Evolutionary conservation across 192 early-diverging fungal species (phyloP).

Genomic region (Phlyctochytrium planicorne): DNA sequence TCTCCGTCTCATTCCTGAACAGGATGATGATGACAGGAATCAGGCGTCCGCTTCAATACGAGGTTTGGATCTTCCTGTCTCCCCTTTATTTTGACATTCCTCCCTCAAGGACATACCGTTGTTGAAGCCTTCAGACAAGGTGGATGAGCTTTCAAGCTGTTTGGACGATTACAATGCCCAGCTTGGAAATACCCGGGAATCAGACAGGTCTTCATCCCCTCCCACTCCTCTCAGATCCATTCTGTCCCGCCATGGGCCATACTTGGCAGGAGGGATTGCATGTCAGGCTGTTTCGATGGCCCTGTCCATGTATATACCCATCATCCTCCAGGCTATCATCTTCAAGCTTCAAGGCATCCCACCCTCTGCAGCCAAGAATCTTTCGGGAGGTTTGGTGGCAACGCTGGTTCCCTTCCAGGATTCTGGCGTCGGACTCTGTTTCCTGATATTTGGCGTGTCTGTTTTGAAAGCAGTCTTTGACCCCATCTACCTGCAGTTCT

Average conservation of each 20-base stretch:
- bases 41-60: background rate
- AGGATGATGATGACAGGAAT: background rate
- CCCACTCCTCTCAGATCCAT: too few relatives aligned
- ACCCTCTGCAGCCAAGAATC: background rate
- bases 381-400: too few relatives aligned
- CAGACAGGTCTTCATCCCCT: too few relatives aligned
- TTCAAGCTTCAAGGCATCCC: background rate
- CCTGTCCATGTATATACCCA: background rate
- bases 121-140: too few relatives aligned
- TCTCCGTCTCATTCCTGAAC: background rate
- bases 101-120: too few relatives aligned
- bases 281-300: background rate
- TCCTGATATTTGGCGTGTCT: slow-evolving; percentile 40
- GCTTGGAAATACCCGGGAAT: too few relatives aligned
- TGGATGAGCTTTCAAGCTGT: too few relatives aligned
- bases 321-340: background rate
- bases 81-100: too few relatives aligned
- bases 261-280: too few relatives aligned
- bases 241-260: too few relatives aligned
- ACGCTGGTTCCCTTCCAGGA: background rate
- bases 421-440: background rate
- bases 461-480: background rate
- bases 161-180: too few relatives aligned
- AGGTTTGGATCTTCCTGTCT: background rate
- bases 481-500: background rate